Evolutionary conservation across 768 basidiomycete genomes (phyloP).

Genomic region (Leccinellum albellum): DNA sequence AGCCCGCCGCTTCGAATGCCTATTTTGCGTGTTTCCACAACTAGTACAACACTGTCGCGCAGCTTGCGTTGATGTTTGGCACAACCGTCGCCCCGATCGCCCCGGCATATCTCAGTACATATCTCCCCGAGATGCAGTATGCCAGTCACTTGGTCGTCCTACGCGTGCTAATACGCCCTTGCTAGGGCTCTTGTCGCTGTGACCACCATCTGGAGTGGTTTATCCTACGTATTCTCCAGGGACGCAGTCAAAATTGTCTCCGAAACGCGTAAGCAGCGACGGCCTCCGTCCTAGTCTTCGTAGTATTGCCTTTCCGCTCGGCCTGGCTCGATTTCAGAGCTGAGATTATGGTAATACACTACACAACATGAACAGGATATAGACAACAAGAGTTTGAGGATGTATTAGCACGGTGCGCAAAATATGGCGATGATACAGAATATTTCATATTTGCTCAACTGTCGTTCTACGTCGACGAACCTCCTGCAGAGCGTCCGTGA

Average conservation of each 20-base stretch:
- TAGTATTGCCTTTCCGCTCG: constrained; percentile 4
- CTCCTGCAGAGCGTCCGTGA: constrained; percentile 66
- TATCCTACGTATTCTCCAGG: constrained; percentile 76
- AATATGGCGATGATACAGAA: neutral
- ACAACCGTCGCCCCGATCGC: constrained; percentile 84
- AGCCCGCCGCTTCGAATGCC: neutral
- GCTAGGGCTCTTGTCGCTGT: constrained; percentile 79
- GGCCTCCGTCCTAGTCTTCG: constrained; percentile 19
- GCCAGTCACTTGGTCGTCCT: constrained; percentile 29
- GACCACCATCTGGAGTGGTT: constrained; percentile 90
- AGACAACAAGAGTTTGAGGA: constrained; percentile 12
- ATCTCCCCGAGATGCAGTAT: constrained; percentile 72
- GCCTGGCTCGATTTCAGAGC: neutral
- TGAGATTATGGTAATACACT: constrained; percentile 18
- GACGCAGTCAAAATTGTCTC: constrained; percentile 65
- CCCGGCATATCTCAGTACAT: constrained; percentile 49
- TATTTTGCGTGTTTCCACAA: neutral
- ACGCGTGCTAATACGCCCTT: neutral
- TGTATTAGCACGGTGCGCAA: neutral
- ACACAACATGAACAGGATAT: constrained; percentile 17
- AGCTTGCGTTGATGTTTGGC: constrained; percentile 85
- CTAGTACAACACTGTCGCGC: constrained; percentile 89
- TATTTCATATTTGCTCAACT: constrained; percentile 8
- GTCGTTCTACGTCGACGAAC: constrained; percentile 52
- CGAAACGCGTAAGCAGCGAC: constrained; percentile 30